phyloP scores from a whole-genome alignment of 2,329 filamentous ascomycete species.

The Apiospora saccharicola region DNA sequence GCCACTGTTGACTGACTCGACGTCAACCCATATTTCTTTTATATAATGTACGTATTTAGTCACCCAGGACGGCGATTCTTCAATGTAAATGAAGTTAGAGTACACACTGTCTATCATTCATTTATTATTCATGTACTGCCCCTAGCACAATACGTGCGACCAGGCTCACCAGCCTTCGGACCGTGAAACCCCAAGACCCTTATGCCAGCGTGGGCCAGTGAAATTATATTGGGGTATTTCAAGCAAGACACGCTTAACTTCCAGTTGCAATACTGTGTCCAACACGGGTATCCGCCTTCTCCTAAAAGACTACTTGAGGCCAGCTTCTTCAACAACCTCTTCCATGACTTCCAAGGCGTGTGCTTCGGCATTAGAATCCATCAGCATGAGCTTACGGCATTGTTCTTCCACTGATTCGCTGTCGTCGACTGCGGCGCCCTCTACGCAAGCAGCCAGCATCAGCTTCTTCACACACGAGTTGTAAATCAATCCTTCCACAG shows the following conservation, averaged over 20 bases:
- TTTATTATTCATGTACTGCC: neutral
- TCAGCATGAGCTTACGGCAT: conserved; percentile 42
- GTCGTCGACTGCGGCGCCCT: conserved; percentile 67
- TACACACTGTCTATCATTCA: conserved; percentile 6
- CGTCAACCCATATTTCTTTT: neutral
- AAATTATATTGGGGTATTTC: neutral
- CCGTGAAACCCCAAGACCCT: neutral
- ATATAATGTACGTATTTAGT: neutral
- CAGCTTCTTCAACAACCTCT: conserved; percentile 4
- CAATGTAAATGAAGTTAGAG: neutral
- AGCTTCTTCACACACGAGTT: conserved; percentile 92
- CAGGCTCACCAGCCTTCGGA: neutral
- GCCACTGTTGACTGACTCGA: neutral
- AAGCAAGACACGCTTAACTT: neutral
- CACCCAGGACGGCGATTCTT: too few species aligned
- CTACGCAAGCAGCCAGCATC: conserved; percentile 69
- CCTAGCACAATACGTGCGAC: neutral
- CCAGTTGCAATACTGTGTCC: neutral
- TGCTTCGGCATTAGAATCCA: conserved; percentile 34
- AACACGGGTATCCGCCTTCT: neutral
- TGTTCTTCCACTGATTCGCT: conserved; percentile 46
- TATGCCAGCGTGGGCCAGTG: neutral
- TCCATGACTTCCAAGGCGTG: conserved; percentile 24
- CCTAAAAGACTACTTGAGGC: neutral
- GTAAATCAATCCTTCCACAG: conserved; percentile 93